These are phyloP conservation scores for Pseudogymnoascus verrucosus DNA, from an alignment of 2,329 filamentous ascomycete species.

Conservation along the genomic window DNA sequence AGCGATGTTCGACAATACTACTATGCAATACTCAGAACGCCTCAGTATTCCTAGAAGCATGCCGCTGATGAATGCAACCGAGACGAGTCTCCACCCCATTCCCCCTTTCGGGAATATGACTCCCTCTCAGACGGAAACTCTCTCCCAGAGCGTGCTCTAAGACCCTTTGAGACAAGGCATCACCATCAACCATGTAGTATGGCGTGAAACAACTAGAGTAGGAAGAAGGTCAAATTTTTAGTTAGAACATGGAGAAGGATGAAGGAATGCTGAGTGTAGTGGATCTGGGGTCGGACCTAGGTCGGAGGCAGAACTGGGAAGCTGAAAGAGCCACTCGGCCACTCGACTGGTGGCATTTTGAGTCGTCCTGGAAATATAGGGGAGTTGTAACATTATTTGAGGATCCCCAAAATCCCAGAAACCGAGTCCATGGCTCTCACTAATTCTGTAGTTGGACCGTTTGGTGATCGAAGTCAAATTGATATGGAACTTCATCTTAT, in stretches of 20 bases:
- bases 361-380: not conserved
- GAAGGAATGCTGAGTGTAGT: not conserved
- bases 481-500: slow-evolving; percentile 6
- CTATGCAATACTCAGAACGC: not conserved
- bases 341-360: not conserved
- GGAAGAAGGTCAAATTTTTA: not conserved
- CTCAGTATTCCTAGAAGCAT: not conserved
- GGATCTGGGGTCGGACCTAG: not conserved
- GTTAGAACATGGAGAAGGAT: not conserved
- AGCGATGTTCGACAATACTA: not conserved
- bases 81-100: not conserved
- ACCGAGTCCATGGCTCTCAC: slow-evolving; percentile 8
- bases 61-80: not conserved
- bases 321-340: not conserved
- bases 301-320: not conserved
- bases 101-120: not conserved
- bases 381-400: slow-evolving; percentile 5
- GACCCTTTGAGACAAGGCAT: slow-evolving; percentile 1
- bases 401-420: slow-evolving; percentile 4
- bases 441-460: not conserved
- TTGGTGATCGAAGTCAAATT: not conserved
- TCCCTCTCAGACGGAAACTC: not conserved
- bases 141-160: not conserved
- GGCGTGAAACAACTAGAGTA: slow-evolving; percentile 8
- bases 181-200: not conserved